phyloP scores from a whole-genome alignment of 768 basidiomycete species.

The Ephemerocybe angulata region DNA sequence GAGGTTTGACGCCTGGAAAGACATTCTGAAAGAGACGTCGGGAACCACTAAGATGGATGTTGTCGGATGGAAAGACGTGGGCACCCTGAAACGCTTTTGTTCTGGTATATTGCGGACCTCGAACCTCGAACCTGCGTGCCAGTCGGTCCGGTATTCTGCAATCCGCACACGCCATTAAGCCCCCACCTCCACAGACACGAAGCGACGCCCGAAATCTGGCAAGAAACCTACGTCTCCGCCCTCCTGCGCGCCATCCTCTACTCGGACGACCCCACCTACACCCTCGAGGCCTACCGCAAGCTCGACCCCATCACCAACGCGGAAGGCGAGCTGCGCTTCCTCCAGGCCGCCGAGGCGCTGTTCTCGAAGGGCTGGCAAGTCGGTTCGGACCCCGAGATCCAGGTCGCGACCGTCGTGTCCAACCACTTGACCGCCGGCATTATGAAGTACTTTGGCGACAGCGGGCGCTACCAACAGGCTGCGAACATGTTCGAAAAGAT shows the following conservation, averaged over 20 bases:
- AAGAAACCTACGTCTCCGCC: slow-evolving; percentile 95
- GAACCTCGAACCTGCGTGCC: no score
- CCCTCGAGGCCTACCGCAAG: slow-evolving; percentile 90
- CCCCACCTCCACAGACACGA: slow-evolving; percentile 87
- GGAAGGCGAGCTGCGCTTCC: slow-evolving; percentile 86
- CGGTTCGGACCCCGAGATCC: slow-evolving; percentile 97
- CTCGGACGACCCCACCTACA: slow-evolving; percentile 90
- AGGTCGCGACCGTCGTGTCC: slow-evolving; percentile 93
- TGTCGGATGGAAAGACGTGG: no score
- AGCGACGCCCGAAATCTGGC: slow-evolving; percentile 91
- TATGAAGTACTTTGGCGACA: slow-evolving; percentile 95
- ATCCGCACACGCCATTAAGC: slow-evolving; percentile 1
- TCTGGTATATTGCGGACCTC: no score
- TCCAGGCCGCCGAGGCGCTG: slow-evolving; percentile 84
- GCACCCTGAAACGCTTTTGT: no score
- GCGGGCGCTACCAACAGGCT: slow-evolving; percentile 79
- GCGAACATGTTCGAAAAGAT: slow-evolving; percentile 95
- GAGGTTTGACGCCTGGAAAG: no score
- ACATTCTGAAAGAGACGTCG: no score
- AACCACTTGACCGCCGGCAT: slow-evolving; percentile 95
- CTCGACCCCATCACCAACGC: slow-evolving; percentile 89
- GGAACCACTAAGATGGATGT: no score
- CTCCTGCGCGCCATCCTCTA: slow-evolving; percentile 89
- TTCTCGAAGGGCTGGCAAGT: slow-evolving; percentile 98
- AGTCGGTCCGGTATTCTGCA: no score